These are phyloP conservation scores for Fusarium sp. DNA, from an alignment of 2,329 filamentous ascomycete species.

Conservation along the genomic window DNA sequence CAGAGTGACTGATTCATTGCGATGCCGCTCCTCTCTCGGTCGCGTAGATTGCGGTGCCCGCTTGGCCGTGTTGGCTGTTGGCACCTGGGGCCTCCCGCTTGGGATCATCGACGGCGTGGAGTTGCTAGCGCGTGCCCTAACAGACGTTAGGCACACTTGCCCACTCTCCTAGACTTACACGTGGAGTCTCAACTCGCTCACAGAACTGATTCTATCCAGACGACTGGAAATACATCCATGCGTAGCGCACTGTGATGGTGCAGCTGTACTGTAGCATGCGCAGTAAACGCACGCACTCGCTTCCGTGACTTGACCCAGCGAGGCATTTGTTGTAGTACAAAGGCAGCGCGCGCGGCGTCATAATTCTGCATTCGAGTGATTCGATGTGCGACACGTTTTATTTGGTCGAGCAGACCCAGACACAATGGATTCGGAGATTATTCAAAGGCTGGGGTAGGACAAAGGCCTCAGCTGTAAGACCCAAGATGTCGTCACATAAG, in stretches of 20 bases:
- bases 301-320: conserved; percentile 12
- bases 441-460: conserved; percentile 29
- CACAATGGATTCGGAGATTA: conserved; percentile 34
- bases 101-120: conserved; percentile 30
- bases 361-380: conserved; percentile 14
- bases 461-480: conserved; percentile 30
- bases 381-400: conserved; percentile 11
- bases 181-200: conserved; percentile 33
- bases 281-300: conserved; percentile 10
- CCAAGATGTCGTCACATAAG: conserved; percentile 16
- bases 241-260: not conserved
- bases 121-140: conserved; percentile 30
- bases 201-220: conserved; percentile 25
- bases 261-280: conserved; percentile 1
- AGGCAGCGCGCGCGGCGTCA: not conserved
- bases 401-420: conserved; percentile 5
- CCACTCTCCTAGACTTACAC: conserved; percentile 33
- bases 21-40: conserved; percentile 15
- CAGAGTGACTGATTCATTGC: conserved; percentile 26
- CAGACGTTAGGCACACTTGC: conserved; percentile 32
- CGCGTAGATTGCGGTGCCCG: conserved; percentile 18
- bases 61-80: conserved; percentile 10
- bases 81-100: conserved; percentile 9
- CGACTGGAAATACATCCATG: conserved; percentile 13
- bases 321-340: conserved; percentile 7